Percentiles rank a stretch among this genome's conserved stretches.
phyloP scores from a whole-genome alignment of 2,329 filamentous ascomycete genomes.

The Aspergillus pseudoterreus region DNA sequence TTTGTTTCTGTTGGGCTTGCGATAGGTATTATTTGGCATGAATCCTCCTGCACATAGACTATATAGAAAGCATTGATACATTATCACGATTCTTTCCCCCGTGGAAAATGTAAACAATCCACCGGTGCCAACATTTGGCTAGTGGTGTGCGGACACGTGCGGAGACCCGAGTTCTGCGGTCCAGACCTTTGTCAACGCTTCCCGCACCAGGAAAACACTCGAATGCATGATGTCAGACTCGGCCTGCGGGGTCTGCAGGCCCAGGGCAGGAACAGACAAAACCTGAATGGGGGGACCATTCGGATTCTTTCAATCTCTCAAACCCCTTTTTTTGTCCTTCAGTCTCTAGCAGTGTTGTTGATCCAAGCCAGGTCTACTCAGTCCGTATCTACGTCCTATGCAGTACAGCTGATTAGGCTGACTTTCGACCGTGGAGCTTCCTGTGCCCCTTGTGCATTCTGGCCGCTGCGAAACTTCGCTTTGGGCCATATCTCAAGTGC shows the following conservation, averaged over 20 bases:
- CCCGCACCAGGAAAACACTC: not conserved
- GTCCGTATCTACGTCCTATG: not conserved
- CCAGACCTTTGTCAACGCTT: slow-evolving; percentile 1
- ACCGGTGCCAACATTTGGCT: not conserved
- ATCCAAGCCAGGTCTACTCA: not conserved
- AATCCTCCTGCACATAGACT: slow-evolving; percentile 9
- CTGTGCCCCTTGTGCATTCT: too few relatives aligned
- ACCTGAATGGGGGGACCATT: not conserved
- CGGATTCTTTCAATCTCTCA: not conserved
- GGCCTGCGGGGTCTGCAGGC: slow-evolving; percentile 15
- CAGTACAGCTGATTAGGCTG: not conserved
- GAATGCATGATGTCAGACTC: slow-evolving; percentile 18
- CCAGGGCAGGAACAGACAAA: slow-evolving; percentile 14
- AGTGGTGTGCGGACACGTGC: not conserved
- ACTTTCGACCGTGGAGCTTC: not conserved
- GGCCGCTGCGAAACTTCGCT: not conserved
- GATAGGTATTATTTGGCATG: slow-evolving; percentile 1
- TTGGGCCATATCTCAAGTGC: not conserved
- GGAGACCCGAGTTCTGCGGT: slow-evolving; percentile 3
- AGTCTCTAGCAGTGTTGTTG: not conserved
- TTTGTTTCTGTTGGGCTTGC: slow-evolving; percentile 6
- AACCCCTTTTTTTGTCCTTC: not conserved
- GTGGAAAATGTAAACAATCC: not conserved
- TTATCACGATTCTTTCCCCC: not conserved
- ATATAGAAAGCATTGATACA: slow-evolving; percentile 9